phyloP scores from a whole-genome alignment of 2,329 filamentous ascomycete species.

The Lachnellula cervina region DNA sequence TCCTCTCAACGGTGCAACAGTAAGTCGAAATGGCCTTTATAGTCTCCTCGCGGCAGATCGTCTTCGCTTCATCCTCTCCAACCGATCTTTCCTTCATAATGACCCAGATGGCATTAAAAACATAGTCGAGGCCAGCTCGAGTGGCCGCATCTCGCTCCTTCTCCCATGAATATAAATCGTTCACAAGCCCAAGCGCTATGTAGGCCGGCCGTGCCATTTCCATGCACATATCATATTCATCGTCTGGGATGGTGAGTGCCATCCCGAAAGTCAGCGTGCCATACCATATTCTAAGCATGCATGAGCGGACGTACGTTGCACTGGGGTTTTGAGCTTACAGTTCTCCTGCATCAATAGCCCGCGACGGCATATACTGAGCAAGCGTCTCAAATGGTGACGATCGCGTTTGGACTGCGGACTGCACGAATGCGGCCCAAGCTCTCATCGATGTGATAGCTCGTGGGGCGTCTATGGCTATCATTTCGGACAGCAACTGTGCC shows the following conservation, averaged over 20 bases:
- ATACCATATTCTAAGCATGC: slow-evolving; percentile 14
- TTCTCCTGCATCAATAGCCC: slow-evolving; percentile 26
- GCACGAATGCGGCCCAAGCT: slow-evolving; percentile 24
- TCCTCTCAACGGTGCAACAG: neutral
- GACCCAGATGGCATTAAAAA: slow-evolving; percentile 38
- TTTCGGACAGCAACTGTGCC: slow-evolving; percentile 20
- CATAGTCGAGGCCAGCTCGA: slow-evolving; percentile 11
- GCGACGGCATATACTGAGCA: slow-evolving; percentile 28
- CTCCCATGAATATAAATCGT: slow-evolving; percentile 38
- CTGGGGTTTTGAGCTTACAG: slow-evolving; percentile 21
- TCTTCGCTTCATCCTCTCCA: slow-evolving; percentile 28
- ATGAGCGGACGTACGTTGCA: no score
- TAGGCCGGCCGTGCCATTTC: slow-evolving; percentile 19
- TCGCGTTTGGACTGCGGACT: slow-evolving; percentile 4
- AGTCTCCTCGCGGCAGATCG: slow-evolving; percentile 11
- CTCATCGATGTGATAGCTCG: slow-evolving; percentile 27
- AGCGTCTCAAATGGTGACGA: slow-evolving; percentile 19
- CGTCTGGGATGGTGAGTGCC: slow-evolving; percentile 34
- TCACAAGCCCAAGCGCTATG: slow-evolving; percentile 32
- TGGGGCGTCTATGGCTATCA: slow-evolving; percentile 27
- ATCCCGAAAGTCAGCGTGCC: slow-evolving; percentile 35
- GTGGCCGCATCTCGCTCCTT: slow-evolving; percentile 33
- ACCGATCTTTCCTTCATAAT: slow-evolving; percentile 35
- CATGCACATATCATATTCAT: slow-evolving; percentile 31
- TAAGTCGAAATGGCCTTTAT: neutral